Evolutionary conservation across 2,329 filamentous ascomycete genomes (phyloP).

Genomic region (Aspergillus phoenicis): DNA sequence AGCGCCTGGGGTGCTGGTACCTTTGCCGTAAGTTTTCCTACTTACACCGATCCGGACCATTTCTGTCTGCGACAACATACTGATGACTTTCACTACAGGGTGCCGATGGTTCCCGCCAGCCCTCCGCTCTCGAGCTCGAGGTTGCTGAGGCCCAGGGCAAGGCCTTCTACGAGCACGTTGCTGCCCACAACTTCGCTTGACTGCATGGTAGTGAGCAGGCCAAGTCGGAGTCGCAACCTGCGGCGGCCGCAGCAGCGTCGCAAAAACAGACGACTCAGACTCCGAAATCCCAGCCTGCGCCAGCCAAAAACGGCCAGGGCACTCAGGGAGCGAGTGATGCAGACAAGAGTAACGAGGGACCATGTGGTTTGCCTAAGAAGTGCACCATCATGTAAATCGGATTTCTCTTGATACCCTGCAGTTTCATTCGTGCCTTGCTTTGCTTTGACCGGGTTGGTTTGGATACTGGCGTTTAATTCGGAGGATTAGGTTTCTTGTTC

Average conservation of each 20-base stretch:
- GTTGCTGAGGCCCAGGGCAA: slow-evolving; percentile 82
- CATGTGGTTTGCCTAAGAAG: slow-evolving; percentile 76
- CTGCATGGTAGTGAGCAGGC: slow-evolving; percentile 64
- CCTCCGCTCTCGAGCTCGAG: slow-evolving; percentile 71
- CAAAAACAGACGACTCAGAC: slow-evolving; percentile 24
- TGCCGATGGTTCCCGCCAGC: slow-evolving; percentile 81
- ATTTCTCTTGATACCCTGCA: slow-evolving; percentile 13
- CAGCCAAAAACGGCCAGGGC: slow-evolving; percentile 36
- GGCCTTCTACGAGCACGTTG: slow-evolving; percentile 75
- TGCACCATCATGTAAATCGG: slow-evolving; percentile 65
- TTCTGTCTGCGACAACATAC: slow-evolving; percentile 12
- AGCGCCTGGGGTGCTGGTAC: slow-evolving; percentile 93
- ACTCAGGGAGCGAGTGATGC: slow-evolving; percentile 45
- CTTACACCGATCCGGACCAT: not conserved
- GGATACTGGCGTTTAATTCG: slow-evolving; percentile 15
- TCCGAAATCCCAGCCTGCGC: slow-evolving; percentile 25
- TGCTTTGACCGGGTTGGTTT: slow-evolving; percentile 18
- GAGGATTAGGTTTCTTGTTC: slow-evolving; percentile 1
- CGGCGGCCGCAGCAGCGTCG: slow-evolving; percentile 26
- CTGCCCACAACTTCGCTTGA: slow-evolving; percentile 74
- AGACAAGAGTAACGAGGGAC: slow-evolving; percentile 58
- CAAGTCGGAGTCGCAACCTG: slow-evolving; percentile 32
- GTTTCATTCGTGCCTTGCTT: slow-evolving; percentile 7
- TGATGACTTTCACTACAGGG: slow-evolving; percentile 38
- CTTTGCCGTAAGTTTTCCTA: slow-evolving; percentile 62